Conservation (phyloP, 2,329 filamentous ascomycete genomes). For the Trichoderma polysporum region DNA sequence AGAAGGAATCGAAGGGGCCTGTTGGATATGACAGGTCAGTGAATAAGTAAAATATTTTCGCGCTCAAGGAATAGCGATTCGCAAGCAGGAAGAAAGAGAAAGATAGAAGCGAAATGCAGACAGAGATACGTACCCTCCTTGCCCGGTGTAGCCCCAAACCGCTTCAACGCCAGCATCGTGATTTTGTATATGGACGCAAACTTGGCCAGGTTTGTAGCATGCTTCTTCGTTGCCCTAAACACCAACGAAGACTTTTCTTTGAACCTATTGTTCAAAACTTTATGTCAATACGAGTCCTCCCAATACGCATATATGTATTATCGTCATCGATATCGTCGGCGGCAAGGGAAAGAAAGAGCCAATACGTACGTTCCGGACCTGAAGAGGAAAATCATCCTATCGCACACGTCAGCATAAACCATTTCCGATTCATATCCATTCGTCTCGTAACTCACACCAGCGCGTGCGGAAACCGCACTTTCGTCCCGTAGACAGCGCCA, state of each 20-base stretch:
- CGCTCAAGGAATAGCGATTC: not conserved
- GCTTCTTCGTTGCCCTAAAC: slow-evolving; percentile 81
- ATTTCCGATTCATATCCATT: not conserved
- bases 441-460: slow-evolving; percentile 61
- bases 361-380: slow-evolving; percentile 75
- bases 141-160: slow-evolving; percentile 56
- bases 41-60: not conserved
- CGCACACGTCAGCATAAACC: slow-evolving; percentile 24
- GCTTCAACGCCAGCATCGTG: slow-evolving; percentile 71
- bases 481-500: slow-evolving; percentile 93
- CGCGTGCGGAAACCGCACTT: slow-evolving; percentile 97
- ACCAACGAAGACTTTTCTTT: slow-evolving; percentile 77
- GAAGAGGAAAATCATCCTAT: slow-evolving; percentile 93
- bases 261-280: slow-evolving; percentile 44
- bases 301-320: not conserved
- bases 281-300: not conserved
- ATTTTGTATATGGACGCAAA: slow-evolving; percentile 92
- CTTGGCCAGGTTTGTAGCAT: slow-evolving; percentile 86
- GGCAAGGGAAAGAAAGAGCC: not conserved
- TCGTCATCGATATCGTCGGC: not conserved
- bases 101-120: not conserved
- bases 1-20: slow-evolving; percentile 77
- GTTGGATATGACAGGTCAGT: not conserved
- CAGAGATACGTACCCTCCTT: slow-evolving; percentile 51
- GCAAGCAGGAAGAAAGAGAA: not conserved